Evolutionary conservation across 192 early-diverging fungal genomes (phyloP), one percentile per base, ranked within the genome.

Genomic region (Entomortierella beljakovae): DNA sequence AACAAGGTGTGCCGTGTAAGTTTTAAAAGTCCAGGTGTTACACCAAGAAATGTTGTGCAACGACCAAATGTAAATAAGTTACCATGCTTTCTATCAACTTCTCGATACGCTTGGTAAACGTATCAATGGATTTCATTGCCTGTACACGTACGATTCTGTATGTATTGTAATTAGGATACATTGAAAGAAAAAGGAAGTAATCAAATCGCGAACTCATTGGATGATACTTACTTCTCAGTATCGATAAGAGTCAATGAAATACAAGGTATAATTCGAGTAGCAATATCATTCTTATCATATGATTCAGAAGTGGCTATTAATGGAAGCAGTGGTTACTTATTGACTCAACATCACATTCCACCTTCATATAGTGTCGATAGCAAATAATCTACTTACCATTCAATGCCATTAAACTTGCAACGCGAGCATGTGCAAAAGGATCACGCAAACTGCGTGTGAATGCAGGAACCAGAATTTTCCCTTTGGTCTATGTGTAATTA

Each of bases 381-480:
- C 0, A 31, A 2, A 5, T 7, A 7, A 54, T 46, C 4, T 20
- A 57, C 60, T 29, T 70, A 86, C 86, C 87, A 66, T 72, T 73
- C n/a, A 89, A 63, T 15, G 92, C 96, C 84, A 96, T 86, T 18
- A 97, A 85, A 55, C 93, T 92, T 10, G 98, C 97, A 32, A 92
- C 88, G 13, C 96, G 85, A 3, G 95, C 92, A 49, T 95, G 95
- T 20, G 92, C 89, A 77, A 98, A 98, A 29, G 92, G 91, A 74
- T 99, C 97, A 22, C 91, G 86, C 25, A 98, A 73, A 25, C 92
- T 89, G 20, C 95, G 84, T 26, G 91, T 82, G 53, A 98, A 94
- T 8, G 96, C 95, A 8, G 95, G 92, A 2, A 92, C 88, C 2
- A 99, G 80, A 11, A 96, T 87, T 68, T 93, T 91, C 50, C 89